Conservation (phyloP, 208 protist species). For the Trypanosoma rangeli region DNA sequence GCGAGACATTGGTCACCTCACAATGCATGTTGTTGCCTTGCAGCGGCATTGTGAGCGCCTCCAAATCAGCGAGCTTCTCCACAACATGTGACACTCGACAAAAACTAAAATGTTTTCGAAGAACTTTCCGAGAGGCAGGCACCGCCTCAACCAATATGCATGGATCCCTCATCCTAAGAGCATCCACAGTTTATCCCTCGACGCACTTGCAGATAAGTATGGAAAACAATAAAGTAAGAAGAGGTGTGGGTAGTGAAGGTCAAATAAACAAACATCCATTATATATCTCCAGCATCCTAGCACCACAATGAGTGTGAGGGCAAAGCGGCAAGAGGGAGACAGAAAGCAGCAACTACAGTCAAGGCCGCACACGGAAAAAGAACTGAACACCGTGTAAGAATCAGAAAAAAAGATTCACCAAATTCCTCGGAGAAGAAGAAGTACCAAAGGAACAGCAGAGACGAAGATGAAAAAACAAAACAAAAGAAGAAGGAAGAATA, state of each 20-base stretch:
- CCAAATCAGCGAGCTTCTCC: background rate
- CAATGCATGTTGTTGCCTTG: slow-evolving; percentile 4
- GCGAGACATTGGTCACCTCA: slow-evolving; percentile 2
- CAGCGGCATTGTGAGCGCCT: slow-evolving; percentile 3
- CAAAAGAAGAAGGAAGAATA: slow-evolving; percentile 3
- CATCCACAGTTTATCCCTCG: background rate
- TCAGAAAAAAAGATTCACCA: background rate
- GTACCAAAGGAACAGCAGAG: background rate
- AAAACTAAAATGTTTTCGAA: background rate
- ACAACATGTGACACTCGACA: background rate
- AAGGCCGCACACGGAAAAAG: background rate
- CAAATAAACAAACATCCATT: background rate
- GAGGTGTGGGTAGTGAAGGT: background rate
- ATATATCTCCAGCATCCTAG: background rate
- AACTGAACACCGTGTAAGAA: background rate
- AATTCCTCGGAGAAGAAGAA: background rate
- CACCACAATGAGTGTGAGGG: background rate
- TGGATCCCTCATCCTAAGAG: slow-evolving; percentile 4
- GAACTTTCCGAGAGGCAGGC: background rate
- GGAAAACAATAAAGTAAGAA: background rate
- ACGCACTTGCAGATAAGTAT: background rate
- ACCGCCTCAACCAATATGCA: background rate
- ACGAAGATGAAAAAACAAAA: slow-evolving; percentile 1
- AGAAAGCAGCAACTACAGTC: background rate
- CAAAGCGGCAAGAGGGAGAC: background rate